Conservation (phyloP, 2,329 filamentous ascomycete species). For the Pestalotiopsis sp. region DNA sequence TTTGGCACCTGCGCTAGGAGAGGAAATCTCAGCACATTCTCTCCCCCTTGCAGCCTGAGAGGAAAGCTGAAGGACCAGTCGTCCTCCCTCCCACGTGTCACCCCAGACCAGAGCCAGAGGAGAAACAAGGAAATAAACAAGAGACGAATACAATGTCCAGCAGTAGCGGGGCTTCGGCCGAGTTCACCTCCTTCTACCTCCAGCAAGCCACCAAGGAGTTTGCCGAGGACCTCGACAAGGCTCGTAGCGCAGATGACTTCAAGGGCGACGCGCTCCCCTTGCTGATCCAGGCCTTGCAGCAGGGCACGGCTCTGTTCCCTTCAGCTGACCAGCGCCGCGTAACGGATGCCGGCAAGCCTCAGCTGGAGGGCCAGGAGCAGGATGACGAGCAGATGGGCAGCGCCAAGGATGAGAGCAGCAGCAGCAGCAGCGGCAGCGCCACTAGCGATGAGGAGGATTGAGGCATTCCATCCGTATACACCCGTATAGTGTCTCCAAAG, state of each 20-base stretch:
- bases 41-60: too few species aligned
- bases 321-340: slow-evolving; percentile 48
- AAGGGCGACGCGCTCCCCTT: slow-evolving; percentile 65
- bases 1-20: too few species aligned
- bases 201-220: slow-evolving; percentile 71
- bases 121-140: background rate
- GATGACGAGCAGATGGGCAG: background rate
- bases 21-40: too few species aligned
- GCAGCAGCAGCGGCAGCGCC: slow-evolving; percentile 2
- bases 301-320: slow-evolving; percentile 66
- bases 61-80: background rate
- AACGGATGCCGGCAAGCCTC: slow-evolving; percentile 20
- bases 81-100: background rate
- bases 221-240: slow-evolving; percentile 72
- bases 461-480: background rate
- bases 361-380: background rate
- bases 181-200: slow-evolving; percentile 70
- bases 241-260: slow-evolving; percentile 72
- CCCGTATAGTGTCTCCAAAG: too few species aligned
- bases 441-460: slow-evolving; percentile 11
- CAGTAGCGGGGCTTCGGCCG: slow-evolving; percentile 24
- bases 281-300: slow-evolving; percentile 68
- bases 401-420: background rate
- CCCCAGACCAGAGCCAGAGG: background rate
- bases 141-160: slow-evolving; percentile 14